Percentiles rank a stretch among this genome's conserved stretches.
phyloP scores from a whole-genome alignment of 192 early-diverging fungal species.

The Funneliformis mosseae region DNA sequence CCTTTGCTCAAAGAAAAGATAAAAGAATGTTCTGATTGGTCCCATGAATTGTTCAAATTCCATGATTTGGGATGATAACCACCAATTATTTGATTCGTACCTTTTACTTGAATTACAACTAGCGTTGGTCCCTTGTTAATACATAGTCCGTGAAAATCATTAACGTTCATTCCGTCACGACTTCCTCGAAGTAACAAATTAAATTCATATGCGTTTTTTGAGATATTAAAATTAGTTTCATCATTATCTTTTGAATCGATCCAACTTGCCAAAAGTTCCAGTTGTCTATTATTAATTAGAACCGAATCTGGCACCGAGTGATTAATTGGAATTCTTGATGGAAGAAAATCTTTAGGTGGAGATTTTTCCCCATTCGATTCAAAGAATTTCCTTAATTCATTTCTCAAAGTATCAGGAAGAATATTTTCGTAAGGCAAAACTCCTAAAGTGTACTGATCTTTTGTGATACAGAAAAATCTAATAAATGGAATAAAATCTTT shows the following conservation, averaged over 20 bases:
- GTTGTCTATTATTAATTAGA: neutral
- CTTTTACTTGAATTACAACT: neutral
- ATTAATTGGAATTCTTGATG: neutral
- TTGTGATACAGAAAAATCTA: conserved; percentile 1
- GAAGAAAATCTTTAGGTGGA: neutral
- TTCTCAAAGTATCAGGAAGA: neutral
- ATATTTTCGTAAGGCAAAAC: neutral
- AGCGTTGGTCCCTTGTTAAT: neutral
- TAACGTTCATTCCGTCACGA: neutral
- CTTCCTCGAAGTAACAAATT: neutral
- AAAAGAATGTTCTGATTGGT: neutral
- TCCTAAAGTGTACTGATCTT: neutral
- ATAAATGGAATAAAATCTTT: conserved; percentile 10
- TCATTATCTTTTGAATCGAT: neutral
- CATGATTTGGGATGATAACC: conserved; percentile 7
- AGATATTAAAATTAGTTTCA: neutral
- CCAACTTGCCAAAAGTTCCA: neutral
- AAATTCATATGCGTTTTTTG: neutral
- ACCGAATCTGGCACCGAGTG: neutral
- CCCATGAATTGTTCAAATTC: neutral
- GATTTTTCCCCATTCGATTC: neutral
- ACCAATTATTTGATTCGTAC: conserved; percentile 6
- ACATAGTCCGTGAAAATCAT: neutral
- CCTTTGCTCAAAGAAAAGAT: neutral
- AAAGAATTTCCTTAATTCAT: neutral